Percentiles rank a stretch among this genome's conserved stretches.
Evolutionary conservation across 495 filamentous ascomycete species (phyloP).

Genomic region (Hypoxylon rickii): DNA sequence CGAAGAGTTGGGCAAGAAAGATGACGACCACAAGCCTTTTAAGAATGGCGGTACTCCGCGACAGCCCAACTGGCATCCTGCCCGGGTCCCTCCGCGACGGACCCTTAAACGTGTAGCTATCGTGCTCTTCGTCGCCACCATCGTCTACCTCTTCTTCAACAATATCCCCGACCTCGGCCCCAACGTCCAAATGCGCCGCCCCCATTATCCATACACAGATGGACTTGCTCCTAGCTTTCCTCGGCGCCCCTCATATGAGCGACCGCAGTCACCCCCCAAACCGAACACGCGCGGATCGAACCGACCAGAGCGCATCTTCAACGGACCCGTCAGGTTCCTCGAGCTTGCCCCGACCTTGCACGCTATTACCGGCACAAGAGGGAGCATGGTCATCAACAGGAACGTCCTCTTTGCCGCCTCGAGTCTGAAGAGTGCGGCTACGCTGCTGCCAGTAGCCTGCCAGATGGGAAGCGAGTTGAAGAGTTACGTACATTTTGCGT

Average conservation of each 20-base stretch:
- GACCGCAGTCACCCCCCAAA: conserved; percentile 7
- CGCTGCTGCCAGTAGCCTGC: conserved; percentile 63
- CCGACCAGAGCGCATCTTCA: conserved; percentile 35
- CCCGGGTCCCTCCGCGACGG: conserved; percentile 43
- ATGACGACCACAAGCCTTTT: conserved; percentile 52
- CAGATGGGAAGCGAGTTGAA: conserved; percentile 60
- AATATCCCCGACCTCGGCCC: conserved; percentile 47
- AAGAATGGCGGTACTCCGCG: conserved; percentile 25
- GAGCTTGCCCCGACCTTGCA: conserved; percentile 45
- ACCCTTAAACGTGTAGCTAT: conserved; percentile 45
- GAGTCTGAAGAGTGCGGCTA: conserved; percentile 58
- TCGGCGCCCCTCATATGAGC: conserved; percentile 9
- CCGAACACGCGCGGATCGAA: conserved; percentile 11
- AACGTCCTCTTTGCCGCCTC: conserved; percentile 65
- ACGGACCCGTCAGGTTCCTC: conserved; percentile 45
- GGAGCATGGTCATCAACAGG: conserved; percentile 46
- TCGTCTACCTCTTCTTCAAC: conserved; percentile 49
- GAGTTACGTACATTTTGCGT: conserved; percentile 63
- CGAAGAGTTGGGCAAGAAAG: conserved; percentile 54
- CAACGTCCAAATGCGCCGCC: conserved; percentile 23
- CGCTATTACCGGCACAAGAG: conserved; percentile 44
- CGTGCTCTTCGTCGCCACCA: conserved; percentile 33
- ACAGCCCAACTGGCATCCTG: conserved; percentile 43
- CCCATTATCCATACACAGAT: conserved; percentile 14
- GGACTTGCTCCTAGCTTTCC: conserved; percentile 23